phyloP scores from a whole-genome alignment of 192 early-diverging fungal species.

The Spizellomyces punctatus region DNA sequence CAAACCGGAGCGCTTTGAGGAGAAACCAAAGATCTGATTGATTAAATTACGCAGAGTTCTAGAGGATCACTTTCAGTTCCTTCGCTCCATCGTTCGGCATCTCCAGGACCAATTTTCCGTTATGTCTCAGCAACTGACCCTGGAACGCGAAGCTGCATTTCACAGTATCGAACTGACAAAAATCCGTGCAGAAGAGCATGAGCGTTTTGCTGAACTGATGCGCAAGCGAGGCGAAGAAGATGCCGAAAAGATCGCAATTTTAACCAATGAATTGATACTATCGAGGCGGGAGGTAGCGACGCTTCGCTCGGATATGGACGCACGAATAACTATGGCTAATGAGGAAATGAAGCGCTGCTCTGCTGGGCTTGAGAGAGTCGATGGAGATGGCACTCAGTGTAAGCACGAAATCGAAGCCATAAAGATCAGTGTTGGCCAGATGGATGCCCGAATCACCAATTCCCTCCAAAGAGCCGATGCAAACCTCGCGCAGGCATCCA shows the following conservation, averaged over 20 bases:
- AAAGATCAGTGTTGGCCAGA: not conserved
- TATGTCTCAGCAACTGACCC: slow-evolving; percentile 10
- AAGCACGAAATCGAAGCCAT: not conserved
- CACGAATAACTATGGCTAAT: not conserved
- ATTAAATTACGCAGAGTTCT: slow-evolving; percentile 1
- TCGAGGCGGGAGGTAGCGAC: not conserved
- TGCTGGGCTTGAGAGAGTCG: not conserved
- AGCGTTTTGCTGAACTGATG: not conserved
- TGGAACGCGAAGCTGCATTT: slow-evolving; percentile 16
- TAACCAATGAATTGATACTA: not conserved
- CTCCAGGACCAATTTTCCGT: slow-evolving; percentile 11
- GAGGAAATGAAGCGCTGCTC: not conserved
- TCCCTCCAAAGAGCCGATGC: not conserved
- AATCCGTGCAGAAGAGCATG: not conserved
- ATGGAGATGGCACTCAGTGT: not conserved
- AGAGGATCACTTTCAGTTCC: slow-evolving; percentile 24
- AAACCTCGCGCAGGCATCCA: not conserved
- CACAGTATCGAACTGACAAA: slow-evolving; percentile 1
- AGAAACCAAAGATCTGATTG: not conserved
- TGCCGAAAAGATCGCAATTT: not conserved
- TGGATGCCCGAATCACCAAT: not conserved
- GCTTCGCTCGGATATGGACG: slow-evolving; percentile 2
- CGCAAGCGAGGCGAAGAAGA: not conserved
- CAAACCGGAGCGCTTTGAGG: not conserved
- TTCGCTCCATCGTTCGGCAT: slow-evolving; percentile 8